These are phyloP conservation scores for Colletotrichum cereale DNA, from an alignment of 2,329 filamentous ascomycete genomes.

Conservation along the genomic window DNA sequence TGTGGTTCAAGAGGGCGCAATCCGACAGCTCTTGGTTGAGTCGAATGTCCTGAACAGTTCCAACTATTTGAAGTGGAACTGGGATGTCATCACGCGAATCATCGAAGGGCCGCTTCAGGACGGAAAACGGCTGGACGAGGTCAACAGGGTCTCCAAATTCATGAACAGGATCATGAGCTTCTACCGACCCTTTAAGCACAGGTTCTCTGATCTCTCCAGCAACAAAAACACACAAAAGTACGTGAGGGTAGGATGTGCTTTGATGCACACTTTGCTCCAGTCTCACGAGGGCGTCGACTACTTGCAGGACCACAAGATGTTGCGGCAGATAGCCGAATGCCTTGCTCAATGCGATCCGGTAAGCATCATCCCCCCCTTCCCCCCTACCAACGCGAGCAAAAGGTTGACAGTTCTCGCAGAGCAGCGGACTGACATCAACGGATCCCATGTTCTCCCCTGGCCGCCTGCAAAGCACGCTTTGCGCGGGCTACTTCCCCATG, in stretches of 20 bases:
- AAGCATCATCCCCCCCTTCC: conserved; percentile 52
- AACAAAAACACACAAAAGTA: conserved; percentile 96
- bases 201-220: conserved; percentile 90
- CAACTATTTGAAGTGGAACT: conserved; percentile 97
- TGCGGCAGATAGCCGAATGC: conserved; percentile 95
- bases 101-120: conserved; percentile 94
- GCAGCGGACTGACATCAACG: conserved; percentile 81
- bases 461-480: conserved; percentile 86
- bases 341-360: conserved; percentile 94
- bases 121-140: conserved; percentile 92
- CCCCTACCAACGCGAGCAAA: not conserved
- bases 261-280: conserved; percentile 89
- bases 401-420: conserved; percentile 53
- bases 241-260: conserved; percentile 86
- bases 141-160: conserved; percentile 94
- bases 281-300: conserved; percentile 88
- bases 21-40: conserved; percentile 76
- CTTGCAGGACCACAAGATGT: conserved; percentile 89
- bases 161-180: conserved; percentile 95
- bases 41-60: conserved; percentile 89
- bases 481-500: conserved; percentile 94
- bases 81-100: conserved; percentile 90
- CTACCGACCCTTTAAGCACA: conserved; percentile 95
- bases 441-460: conserved; percentile 91
- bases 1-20: conserved; percentile 70